Evolutionary conservation across 2,329 filamentous ascomycete species (phyloP).

Genomic region (Fusarium ambrosium): DNA sequence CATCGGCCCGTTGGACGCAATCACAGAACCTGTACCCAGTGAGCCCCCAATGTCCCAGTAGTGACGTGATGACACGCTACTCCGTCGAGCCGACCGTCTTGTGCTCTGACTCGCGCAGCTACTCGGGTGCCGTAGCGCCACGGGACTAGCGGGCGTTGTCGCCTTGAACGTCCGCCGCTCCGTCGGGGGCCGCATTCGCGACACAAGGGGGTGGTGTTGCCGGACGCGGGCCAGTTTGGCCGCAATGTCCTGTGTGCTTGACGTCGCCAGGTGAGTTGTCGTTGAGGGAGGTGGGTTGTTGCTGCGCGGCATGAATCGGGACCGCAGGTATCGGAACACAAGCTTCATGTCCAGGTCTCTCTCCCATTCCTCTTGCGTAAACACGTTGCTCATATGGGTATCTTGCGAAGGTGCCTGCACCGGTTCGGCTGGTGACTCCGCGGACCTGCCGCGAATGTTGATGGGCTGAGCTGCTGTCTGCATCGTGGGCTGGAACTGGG

Average conservation of each 20-base stretch:
- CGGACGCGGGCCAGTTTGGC: constrained; percentile 87
- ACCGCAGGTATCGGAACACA: constrained; percentile 88
- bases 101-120: constrained; percentile 93
- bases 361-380: constrained; percentile 90
- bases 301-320: constrained; percentile 74
- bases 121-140: constrained; percentile 63
- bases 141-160: constrained; percentile 63
- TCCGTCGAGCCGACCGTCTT: constrained; percentile 76
- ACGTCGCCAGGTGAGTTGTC: constrained; percentile 62
- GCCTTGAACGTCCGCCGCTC: constrained; percentile 71
- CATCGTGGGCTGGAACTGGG: constrained; percentile 65
- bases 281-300: constrained; percentile 58
- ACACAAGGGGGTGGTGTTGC: constrained; percentile 89
- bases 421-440: constrained; percentile 39
- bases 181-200: constrained; percentile 60
- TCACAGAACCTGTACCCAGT: constrained; percentile 80
- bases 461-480: constrained; percentile 53
- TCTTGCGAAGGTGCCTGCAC: constrained; percentile 41
- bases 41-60: constrained; percentile 94
- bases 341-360: constrained; percentile 90
- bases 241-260: constrained; percentile 73
- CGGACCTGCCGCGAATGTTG: constrained; percentile 51
- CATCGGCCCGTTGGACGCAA: constrained; percentile 75
- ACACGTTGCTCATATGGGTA: constrained; percentile 50
- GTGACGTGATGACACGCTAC: constrained; percentile 80